Evolutionary conservation across 148 eudicot genomes (phyloP).

Genomic region (Selenicereus undatus): DNA sequence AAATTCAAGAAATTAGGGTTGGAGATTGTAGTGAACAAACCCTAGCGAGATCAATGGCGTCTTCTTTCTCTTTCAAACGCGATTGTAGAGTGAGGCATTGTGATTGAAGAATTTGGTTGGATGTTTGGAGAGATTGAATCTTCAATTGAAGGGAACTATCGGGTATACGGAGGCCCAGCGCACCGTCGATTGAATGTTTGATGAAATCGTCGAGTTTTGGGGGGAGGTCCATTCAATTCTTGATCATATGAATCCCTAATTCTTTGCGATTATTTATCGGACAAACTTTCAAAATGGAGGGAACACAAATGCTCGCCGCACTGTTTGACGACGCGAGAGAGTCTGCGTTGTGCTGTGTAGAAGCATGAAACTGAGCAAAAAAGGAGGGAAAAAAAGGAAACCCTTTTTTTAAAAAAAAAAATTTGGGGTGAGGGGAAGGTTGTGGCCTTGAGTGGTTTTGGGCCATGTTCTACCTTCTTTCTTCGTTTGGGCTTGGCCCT

Average conservation of each 20-base stretch:
- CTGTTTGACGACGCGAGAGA: too few species aligned
- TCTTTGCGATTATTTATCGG: not conserved
- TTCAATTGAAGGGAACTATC: slow-evolving; percentile 48
- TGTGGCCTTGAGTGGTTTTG: too few species aligned
- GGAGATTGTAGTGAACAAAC: slow-evolving; percentile 33
- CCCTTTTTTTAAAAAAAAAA: too few species aligned
- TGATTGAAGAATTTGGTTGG: slow-evolving; percentile 35
- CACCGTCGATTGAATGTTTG: slow-evolving; percentile 53
- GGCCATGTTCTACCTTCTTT: too few species aligned
- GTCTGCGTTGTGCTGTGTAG: too few species aligned
- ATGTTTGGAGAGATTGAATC: slow-evolving; percentile 48
- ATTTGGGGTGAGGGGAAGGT: too few species aligned
- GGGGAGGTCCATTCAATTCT: slow-evolving; percentile 73
- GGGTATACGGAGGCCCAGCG: slow-evolving; percentile 61
- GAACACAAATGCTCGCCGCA: not conserved
- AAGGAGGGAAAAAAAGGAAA: too few species aligned
- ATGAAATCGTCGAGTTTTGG: slow-evolving; percentile 65
- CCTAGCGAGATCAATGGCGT: slow-evolving; percentile 58
- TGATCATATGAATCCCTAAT: slow-evolving; percentile 22
- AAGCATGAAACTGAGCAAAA: too few species aligned
- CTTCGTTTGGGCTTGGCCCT: too few species aligned
- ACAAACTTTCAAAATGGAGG: not conserved
- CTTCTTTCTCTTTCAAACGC: slow-evolving; percentile 53
- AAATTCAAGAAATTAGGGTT: not conserved
- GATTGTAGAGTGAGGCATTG: slow-evolving; percentile 48